Evolutionary conservation across 345 rosid species (phyloP).

Genomic region (Melaleuca quinquenervia): DNA sequence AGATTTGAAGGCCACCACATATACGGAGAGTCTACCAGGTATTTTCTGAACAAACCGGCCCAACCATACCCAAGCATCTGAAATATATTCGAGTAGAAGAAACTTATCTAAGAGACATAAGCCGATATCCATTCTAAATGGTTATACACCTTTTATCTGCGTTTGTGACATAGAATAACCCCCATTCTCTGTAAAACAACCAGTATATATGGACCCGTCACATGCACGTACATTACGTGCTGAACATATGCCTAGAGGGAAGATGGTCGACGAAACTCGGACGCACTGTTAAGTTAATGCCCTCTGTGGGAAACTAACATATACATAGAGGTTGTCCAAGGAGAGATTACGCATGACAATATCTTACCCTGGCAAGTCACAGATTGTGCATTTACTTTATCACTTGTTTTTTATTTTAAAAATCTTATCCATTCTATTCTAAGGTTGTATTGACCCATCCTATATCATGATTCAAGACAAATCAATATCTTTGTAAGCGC

Average conservation of each 20-base stretch:
- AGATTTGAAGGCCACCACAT: slow-evolving; percentile 47
- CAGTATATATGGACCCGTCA: not conserved
- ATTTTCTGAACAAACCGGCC: slow-evolving; percentile 37
- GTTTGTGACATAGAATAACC: too few relatives aligned
- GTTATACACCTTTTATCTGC: not conserved
- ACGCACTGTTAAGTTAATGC: too few relatives aligned
- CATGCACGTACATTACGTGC: not conserved
- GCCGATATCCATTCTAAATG: too few relatives aligned
- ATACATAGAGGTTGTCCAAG: too few relatives aligned
- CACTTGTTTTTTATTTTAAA: not conserved
- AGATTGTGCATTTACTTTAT: too few relatives aligned
- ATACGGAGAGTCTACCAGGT: slow-evolving; percentile 33
- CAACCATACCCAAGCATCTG: slow-evolving; percentile 29
- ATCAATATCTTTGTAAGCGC: not conserved
- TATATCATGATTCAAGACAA: not conserved
- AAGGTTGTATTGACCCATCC: not conserved
- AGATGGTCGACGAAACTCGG: too few relatives aligned
- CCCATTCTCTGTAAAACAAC: not conserved
- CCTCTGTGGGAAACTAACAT: too few relatives aligned
- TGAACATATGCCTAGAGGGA: too few relatives aligned
- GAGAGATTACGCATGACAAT: too few relatives aligned
- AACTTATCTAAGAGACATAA: not conserved
- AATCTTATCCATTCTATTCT: not conserved
- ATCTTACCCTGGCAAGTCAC: too few relatives aligned
- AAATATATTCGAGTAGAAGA: not conserved